phyloP scores from a whole-genome alignment of 1,284 basidiomycete species.

The Anthracocystis walkeri region DNA sequence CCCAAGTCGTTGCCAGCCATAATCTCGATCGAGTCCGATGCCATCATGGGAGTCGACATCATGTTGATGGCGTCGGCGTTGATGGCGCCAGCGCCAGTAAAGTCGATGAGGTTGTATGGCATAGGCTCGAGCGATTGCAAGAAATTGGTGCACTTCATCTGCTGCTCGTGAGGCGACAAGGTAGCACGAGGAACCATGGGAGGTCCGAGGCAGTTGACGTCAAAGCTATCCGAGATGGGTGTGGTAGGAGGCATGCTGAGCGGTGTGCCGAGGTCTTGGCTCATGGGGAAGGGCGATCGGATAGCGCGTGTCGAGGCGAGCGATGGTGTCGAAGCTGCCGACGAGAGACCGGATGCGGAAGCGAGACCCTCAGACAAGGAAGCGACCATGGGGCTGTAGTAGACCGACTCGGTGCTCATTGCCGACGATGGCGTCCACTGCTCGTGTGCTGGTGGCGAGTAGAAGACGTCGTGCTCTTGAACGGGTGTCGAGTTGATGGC shows the following conservation, averaged over 20 bases:
- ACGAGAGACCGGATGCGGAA: slow-evolving; percentile 36
- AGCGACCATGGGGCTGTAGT: slow-evolving; percentile 48
- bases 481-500: slow-evolving; percentile 51
- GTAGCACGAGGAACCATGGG: slow-evolving; percentile 47
- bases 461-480: slow-evolving; percentile 52
- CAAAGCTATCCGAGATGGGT: slow-evolving; percentile 46
- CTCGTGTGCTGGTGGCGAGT: slow-evolving; percentile 47
- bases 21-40: slow-evolving; percentile 31
- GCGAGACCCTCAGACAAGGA: slow-evolving; percentile 42
- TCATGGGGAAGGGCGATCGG: slow-evolving; percentile 47
- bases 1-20: slow-evolving; percentile 50
- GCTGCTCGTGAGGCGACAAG: slow-evolving; percentile 46
- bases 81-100: slow-evolving; percentile 21
- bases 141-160: slow-evolving; percentile 54
- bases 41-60: slow-evolving; percentile 37
- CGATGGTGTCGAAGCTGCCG: slow-evolving; percentile 50
- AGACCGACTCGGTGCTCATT: slow-evolving; percentile 51
- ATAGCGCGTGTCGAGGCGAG: slow-evolving; percentile 34
- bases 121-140: slow-evolving; percentile 51
- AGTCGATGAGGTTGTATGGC: slow-evolving; percentile 46
- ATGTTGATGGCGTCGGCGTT: slow-evolving; percentile 22
- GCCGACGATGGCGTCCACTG: slow-evolving; percentile 49
- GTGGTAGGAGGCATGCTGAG: slow-evolving; percentile 52
- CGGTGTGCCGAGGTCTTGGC: slow-evolving; percentile 49
- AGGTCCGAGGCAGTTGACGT: slow-evolving; percentile 50